These are phyloP conservation scores for Noccaea bulbosa DNA, from an alignment of 345 rosid species.

Conservation along the genomic window DNA sequence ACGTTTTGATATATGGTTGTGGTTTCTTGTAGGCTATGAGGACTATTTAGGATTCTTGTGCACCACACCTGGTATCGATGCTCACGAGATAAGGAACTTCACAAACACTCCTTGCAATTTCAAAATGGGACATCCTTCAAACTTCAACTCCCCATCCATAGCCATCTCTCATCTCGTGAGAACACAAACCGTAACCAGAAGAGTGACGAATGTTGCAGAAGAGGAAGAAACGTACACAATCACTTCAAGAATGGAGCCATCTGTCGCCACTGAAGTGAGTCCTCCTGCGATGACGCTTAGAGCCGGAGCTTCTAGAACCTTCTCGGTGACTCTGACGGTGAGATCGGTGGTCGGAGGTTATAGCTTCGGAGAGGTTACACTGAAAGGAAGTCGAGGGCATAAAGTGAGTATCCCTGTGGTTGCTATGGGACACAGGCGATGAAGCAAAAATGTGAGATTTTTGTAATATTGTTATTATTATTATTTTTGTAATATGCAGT, in stretches of 20 bases:
- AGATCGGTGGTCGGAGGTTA: slow-evolving; percentile 71
- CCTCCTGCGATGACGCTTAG: slow-evolving; percentile 91
- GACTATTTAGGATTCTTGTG: slow-evolving; percentile 96
- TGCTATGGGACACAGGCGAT: slow-evolving; percentile 76
- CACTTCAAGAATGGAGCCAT: slow-evolving; percentile 79
- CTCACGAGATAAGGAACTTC: slow-evolving; percentile 77
- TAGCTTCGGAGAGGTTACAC: slow-evolving; percentile 76
- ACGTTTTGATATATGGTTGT: background rate
- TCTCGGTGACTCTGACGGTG: slow-evolving; percentile 67
- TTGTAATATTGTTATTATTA: slow-evolving; percentile 48
- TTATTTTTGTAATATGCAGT: slow-evolving; percentile 51
- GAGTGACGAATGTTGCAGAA: slow-evolving; percentile 77
- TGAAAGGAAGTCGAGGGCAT: slow-evolving; percentile 98
- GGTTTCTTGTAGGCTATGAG: slow-evolving; percentile 59
- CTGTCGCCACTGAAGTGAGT: slow-evolving; percentile 73
- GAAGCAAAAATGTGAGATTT: slow-evolving; percentile 39
- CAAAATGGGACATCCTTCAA: slow-evolving; percentile 78
- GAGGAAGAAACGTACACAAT: slow-evolving; percentile 88
- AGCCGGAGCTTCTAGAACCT: slow-evolving; percentile 66
- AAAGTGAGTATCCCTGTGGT: slow-evolving; percentile 85
- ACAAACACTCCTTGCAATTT: slow-evolving; percentile 75
- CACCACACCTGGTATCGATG: slow-evolving; percentile 85
- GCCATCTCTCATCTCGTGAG: slow-evolving; percentile 77
- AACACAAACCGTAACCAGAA: slow-evolving; percentile 69
- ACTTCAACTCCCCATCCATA: slow-evolving; percentile 90